phyloP scores from a whole-genome alignment of 768 basidiomycete species.

The Psilocybe subaeruginosa region DNA sequence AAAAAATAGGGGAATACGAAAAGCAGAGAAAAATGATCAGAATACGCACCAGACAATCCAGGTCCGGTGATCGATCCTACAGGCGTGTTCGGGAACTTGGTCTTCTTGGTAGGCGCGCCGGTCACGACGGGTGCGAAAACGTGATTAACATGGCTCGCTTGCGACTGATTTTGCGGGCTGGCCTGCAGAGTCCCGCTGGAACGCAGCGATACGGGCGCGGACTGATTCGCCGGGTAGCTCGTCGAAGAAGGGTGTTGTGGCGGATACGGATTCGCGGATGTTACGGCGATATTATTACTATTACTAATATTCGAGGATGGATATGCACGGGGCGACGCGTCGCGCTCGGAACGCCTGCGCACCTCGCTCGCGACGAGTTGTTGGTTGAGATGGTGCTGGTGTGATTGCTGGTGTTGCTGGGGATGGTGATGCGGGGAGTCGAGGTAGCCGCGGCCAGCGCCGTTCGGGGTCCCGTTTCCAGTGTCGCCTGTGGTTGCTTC shows the following conservation, averaged over 20 bases:
- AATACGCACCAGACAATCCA: slow-evolving; percentile 1
- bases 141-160: slow-evolving; percentile 58
- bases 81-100: slow-evolving; percentile 42
- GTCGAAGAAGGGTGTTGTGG: neutral
- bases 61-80: slow-evolving; percentile 11
- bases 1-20: neutral
- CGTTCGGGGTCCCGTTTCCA: slow-evolving; percentile 1
- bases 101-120: slow-evolving; percentile 72
- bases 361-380: neutral
- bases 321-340: neutral
- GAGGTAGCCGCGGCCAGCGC: slow-evolving; percentile 12
- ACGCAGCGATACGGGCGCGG: slow-evolving; percentile 6
- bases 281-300: neutral
- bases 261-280: slow-evolving; percentile 15
- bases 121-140: slow-evolving; percentile 76
- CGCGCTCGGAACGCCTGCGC: neutral
- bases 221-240: slow-evolving; percentile 18
- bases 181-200: neutral
- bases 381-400: slow-evolving; percentile 6
- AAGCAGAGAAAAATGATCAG: slow-evolving; percentile 1
- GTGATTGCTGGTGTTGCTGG: slow-evolving; percentile 13
- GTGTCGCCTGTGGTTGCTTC: slow-evolving; percentile 37
- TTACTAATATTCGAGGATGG: neutral
- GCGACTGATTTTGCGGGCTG: slow-evolving; percentile 25
- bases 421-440: slow-evolving; percentile 14